A percentile compares a stretch with the other conserved stretches of the same genome.
Evolutionary conservation across 2,329 filamentous ascomycete species (phyloP).

Genomic region (Colletotrichum melonis): DNA sequence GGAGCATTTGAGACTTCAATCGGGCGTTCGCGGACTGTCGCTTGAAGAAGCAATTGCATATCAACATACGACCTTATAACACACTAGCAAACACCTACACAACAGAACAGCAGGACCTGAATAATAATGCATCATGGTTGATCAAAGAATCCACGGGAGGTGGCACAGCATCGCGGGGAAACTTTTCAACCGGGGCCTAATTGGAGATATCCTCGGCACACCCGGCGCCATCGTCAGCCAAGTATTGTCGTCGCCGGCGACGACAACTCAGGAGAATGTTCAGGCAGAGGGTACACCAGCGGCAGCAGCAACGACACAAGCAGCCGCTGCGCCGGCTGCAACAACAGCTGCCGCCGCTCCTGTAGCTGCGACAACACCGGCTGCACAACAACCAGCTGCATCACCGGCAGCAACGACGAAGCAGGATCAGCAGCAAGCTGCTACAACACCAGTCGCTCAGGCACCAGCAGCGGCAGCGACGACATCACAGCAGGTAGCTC

Average conservation of each 20-base stretch:
- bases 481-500: background rate
- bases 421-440: conserved; percentile 3
- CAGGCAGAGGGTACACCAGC: background rate
- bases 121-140: conserved; percentile 29
- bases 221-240: conserved; percentile 16
- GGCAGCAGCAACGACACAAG: background rate
- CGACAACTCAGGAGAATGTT: conserved; percentile 5
- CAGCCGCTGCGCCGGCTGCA: conserved; percentile 5
- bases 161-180: conserved; percentile 1
- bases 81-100: background rate
- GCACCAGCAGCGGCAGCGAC: background rate
- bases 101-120: conserved; percentile 2
- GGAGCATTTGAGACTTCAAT: background rate
- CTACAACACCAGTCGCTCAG: background rate
- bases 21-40: background rate
- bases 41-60: background rate
- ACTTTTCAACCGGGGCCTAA: conserved; percentile 13
- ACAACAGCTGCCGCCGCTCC: conserved; percentile 17
- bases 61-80: background rate
- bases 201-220: conserved; percentile 15
- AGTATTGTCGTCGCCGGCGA: conserved; percentile 25
- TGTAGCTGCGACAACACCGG: background rate
- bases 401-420: conserved; percentile 6
- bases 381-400: background rate
- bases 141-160: conserved; percentile 11